phyloP scores from a whole-genome alignment of 2,329 filamentous ascomycete species.

The Gremmenia infestans region DNA sequence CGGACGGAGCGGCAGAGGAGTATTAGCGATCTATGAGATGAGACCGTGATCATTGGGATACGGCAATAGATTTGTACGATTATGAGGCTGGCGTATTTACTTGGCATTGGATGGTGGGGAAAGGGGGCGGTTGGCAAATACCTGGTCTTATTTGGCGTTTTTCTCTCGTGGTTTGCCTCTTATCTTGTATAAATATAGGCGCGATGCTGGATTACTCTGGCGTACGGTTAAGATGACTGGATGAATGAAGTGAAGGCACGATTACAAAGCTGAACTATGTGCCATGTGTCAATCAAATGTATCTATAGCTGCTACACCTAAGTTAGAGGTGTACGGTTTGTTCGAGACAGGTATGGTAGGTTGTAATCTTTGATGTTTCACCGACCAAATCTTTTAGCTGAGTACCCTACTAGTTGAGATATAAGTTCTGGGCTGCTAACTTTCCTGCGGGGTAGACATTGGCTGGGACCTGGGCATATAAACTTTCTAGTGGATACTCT shows the following conservation, averaged over 20 bases:
- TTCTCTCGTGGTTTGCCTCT: too few relatives aligned
- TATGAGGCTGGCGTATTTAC: slow-evolving; percentile 16
- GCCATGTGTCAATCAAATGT: not conserved
- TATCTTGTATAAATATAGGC: slow-evolving; percentile 1
- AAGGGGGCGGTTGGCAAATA: not conserved
- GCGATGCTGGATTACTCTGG: not conserved
- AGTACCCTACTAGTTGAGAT: too few relatives aligned
- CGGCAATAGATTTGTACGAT: slow-evolving; percentile 15
- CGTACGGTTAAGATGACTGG: not conserved
- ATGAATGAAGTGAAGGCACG: not conserved
- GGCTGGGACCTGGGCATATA: too few relatives aligned
- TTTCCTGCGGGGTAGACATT: too few relatives aligned
- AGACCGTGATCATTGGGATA: slow-evolving; percentile 1
- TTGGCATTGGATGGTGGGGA: slow-evolving; percentile 3
- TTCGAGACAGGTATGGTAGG: too few relatives aligned
- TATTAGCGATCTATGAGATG: slow-evolving; percentile 33
- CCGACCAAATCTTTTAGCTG: too few relatives aligned
- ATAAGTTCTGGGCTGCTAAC: too few relatives aligned
- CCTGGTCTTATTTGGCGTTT: not conserved
- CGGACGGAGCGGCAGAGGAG: slow-evolving; percentile 53
- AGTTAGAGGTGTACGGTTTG: too few relatives aligned
- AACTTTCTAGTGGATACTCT: too few relatives aligned
- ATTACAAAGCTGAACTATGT: not conserved
- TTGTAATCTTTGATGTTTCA: too few relatives aligned
- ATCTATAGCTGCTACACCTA: not conserved